Percentiles rank a stretch among this genome's conserved stretches.
These are phyloP conservation scores for Leersia perrieri DNA, from an alignment of 176 grass and related monocot genomes.

Conservation along the genomic window DNA sequence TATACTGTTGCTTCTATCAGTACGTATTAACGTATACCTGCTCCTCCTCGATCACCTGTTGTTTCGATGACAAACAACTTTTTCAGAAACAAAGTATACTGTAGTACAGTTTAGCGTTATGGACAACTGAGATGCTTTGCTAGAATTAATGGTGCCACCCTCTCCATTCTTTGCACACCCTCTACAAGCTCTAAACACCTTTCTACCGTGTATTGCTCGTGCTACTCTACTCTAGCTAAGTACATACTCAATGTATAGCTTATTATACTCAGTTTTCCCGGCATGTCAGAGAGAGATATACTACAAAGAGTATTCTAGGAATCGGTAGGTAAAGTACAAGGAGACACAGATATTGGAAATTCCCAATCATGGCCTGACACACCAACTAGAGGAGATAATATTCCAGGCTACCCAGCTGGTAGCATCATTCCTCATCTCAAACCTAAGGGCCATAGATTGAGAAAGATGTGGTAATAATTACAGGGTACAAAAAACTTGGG, in stretches of 20 bases:
- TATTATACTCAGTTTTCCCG: background rate
- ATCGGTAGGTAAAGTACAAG: constrained; percentile 24
- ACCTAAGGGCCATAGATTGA: constrained; percentile 40
- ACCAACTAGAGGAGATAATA: constrained; percentile 16
- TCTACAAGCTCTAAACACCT: background rate
- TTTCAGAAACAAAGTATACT: too few relatives aligned
- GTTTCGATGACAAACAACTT: background rate
- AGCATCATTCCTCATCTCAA: constrained; percentile 46
- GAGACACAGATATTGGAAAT: background rate
- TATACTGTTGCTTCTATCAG: too few relatives aligned
- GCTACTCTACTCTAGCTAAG: background rate
- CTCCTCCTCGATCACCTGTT: too few relatives aligned
- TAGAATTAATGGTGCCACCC: background rate
- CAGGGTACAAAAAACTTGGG: constrained; percentile 53
- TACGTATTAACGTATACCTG: too few relatives aligned
- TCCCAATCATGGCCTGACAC: constrained; percentile 53
- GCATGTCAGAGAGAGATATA: background rate
- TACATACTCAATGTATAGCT: background rate
- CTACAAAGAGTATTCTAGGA: background rate
- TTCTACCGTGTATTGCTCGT: background rate
- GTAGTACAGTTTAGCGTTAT: background rate
- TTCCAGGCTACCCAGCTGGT: constrained; percentile 34
- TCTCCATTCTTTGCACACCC: background rate
- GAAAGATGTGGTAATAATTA: constrained; percentile 63
- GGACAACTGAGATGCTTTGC: background rate